A percentile compares a stretch with the other conserved stretches of the same genome.
Conservation (phyloP, 2,329 filamentous ascomycete species). For the Neofusicoccum cordaticola region DNA sequence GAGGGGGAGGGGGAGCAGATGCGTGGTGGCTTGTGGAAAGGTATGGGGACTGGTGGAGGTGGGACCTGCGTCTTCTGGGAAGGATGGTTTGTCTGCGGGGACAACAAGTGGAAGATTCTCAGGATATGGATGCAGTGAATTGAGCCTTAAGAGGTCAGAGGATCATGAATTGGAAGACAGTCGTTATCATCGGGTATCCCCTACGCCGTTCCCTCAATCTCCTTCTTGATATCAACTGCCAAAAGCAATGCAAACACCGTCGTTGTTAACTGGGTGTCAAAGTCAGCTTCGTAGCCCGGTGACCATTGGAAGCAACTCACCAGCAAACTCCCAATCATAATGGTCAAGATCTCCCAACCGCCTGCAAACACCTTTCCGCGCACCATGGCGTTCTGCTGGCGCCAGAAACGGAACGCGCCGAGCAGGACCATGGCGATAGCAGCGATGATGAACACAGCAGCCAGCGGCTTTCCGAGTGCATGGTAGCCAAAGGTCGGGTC, state of each 20-base stretch:
- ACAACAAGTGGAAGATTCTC: no score
- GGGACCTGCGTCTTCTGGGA: no score
- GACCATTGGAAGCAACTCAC: conserved; percentile 40
- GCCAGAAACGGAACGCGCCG: conserved; percentile 60
- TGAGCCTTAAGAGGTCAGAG: no score
- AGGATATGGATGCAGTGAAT: no score
- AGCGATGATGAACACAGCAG: conserved; percentile 47
- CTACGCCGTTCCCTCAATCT: not conserved
- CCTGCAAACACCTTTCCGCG: conserved; percentile 57
- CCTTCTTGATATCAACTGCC: conserved; percentile 1
- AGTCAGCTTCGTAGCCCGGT: not conserved
- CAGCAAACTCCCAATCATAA: conserved; percentile 46
- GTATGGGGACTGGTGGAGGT: no score
- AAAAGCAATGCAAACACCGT: not conserved
- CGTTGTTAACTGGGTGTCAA: not conserved
- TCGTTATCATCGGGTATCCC: not conserved
- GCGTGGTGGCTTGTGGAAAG: not conserved
- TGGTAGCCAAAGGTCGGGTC: conserved; percentile 56
- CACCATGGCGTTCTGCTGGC: conserved; percentile 58
- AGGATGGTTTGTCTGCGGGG: no score
- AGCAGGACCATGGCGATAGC: conserved; percentile 51
- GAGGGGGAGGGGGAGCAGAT: not conserved
- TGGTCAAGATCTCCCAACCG: conserved; percentile 56
- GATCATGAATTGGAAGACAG: no score
- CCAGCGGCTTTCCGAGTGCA: conserved; percentile 59